Conservation (phyloP, 805 yeast genomes). For the Blastobotrys americana region DNA sequence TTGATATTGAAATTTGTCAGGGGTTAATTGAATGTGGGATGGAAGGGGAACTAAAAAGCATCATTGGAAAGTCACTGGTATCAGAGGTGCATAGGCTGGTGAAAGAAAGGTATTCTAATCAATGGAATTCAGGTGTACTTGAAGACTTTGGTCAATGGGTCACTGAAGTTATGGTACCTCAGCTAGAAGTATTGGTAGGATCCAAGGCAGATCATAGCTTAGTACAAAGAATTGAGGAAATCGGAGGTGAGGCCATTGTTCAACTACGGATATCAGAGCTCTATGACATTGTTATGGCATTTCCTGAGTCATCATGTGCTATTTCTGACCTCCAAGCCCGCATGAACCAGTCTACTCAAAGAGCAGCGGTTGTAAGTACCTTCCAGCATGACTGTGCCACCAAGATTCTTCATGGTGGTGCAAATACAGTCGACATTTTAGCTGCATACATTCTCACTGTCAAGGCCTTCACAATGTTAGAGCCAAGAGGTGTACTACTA, state of each 20-base stretch:
- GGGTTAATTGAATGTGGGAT: slow-evolving; percentile 19
- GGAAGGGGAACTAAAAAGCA: slow-evolving; percentile 16
- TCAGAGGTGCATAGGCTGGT: slow-evolving; percentile 14
- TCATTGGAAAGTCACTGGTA: slow-evolving; percentile 18
- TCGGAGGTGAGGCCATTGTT: slow-evolving; percentile 16
- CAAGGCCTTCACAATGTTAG: slow-evolving; percentile 64
- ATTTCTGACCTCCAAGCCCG: slow-evolving; percentile 53
- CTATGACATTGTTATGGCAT: slow-evolving; percentile 48
- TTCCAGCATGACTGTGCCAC: slow-evolving; percentile 42
- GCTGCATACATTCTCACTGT: slow-evolving; percentile 64
- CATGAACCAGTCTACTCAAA: slow-evolving; percentile 40
- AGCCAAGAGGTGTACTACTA: slow-evolving; percentile 76
- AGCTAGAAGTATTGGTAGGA: slow-evolving; percentile 11
- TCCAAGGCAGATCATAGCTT: slow-evolving; percentile 5
- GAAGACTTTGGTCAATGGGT: slow-evolving; percentile 14
- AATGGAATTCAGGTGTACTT: slow-evolving; percentile 13
- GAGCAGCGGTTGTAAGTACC: slow-evolving; percentile 43
- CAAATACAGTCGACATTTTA: slow-evolving; percentile 67
- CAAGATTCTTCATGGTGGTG: slow-evolving; percentile 67
- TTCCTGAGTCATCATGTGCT: slow-evolving; percentile 47
- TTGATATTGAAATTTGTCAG: slow-evolving; percentile 1
- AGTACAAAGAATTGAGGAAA: slow-evolving; percentile 5
- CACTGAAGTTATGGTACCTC: slow-evolving; percentile 4
- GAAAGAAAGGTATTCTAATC: slow-evolving; percentile 6
- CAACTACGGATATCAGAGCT: slow-evolving; percentile 51